A percentile compares a stretch with the other conserved stretches of the same genome.
Conservation (phyloP, 73 alveolate species). For the Uronychia binucleata region DNA sequence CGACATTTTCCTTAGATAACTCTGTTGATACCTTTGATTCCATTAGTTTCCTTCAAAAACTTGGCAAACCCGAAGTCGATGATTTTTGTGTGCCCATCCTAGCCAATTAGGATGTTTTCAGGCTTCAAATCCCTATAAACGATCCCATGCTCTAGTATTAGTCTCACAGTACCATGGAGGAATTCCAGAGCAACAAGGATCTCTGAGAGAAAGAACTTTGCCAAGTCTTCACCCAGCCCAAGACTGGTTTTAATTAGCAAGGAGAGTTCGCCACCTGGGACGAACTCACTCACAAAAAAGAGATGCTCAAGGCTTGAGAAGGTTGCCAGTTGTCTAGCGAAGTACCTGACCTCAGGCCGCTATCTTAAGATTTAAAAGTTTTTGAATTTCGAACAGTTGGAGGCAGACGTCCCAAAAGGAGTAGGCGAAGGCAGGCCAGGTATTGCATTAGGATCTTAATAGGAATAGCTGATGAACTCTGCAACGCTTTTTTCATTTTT, state of each 20-base stretch:
- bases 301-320: conserved; percentile 32
- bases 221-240: background rate
- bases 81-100: conserved; percentile 22
- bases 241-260: background rate
- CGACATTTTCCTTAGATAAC: no score
- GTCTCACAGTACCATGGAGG: background rate
- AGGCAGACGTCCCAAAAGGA: no score
- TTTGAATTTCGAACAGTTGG: no score
- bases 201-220: background rate
- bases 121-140: conserved; percentile 50
- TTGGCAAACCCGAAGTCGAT: conserved; percentile 67
- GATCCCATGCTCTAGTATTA: background rate
- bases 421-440: no score
- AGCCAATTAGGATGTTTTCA: conserved; percentile 41
- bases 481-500: background rate
- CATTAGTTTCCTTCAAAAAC: conserved; percentile 11
- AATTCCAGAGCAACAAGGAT: conserved; percentile 16
- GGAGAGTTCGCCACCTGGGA: conserved; percentile 95
- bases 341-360: background rate
- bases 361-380: background rate
- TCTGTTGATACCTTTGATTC: background rate
- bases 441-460: no score
- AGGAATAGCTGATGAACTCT: no score
- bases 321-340: background rate
- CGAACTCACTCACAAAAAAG: conserved; percentile 86